These are phyloP conservation scores for Pinus albicaulis DNA, from an alignment of 75 land plant species.

Conservation along the genomic window DNA sequence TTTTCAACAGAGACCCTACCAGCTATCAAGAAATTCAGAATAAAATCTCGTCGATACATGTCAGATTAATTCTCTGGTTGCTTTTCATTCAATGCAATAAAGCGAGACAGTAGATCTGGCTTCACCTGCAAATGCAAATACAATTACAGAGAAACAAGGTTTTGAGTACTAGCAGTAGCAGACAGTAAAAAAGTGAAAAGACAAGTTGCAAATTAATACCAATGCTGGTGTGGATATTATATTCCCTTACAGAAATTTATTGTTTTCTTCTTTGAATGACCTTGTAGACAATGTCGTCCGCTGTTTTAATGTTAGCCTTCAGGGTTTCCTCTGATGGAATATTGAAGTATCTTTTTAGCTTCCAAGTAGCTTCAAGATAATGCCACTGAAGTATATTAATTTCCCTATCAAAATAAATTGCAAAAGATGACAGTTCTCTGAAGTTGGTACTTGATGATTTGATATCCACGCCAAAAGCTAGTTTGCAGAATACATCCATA, in stretches of 20 bases:
- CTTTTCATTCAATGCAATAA: conserved; percentile 32
- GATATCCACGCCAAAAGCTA: conserved; percentile 66
- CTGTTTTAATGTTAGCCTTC: conserved; percentile 24
- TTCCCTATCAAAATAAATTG: conserved; percentile 47
- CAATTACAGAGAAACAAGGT: neutral
- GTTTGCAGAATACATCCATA: conserved; percentile 60
- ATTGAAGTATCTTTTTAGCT: conserved; percentile 42
- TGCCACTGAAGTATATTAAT: conserved; percentile 26
- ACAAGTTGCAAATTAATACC: neutral
- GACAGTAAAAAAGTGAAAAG: neutral
- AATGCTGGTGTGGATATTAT: neutral
- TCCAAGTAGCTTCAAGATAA: conserved; percentile 51
- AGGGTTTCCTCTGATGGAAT: conserved; percentile 51
- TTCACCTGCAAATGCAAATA: conserved; percentile 14
- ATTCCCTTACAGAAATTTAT: conserved; percentile 17
- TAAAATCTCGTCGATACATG: conserved; percentile 54
- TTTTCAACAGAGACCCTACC: too few relatives aligned
- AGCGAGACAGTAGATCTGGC: conserved; percentile 69
- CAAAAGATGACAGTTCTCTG: conserved; percentile 27
- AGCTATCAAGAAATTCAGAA: conserved; percentile 71
- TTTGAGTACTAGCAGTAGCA: neutral
- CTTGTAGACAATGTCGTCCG: conserved; percentile 46
- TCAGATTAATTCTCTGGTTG: conserved; percentile 30
- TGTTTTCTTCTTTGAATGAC: conserved; percentile 30
- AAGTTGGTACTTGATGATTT: conserved; percentile 25